Percentiles rank a stretch among this genome's conserved stretches.
Conservation (phyloP, 2,329 filamentous ascomycete genomes). For the Metarhizium rileyi region DNA sequence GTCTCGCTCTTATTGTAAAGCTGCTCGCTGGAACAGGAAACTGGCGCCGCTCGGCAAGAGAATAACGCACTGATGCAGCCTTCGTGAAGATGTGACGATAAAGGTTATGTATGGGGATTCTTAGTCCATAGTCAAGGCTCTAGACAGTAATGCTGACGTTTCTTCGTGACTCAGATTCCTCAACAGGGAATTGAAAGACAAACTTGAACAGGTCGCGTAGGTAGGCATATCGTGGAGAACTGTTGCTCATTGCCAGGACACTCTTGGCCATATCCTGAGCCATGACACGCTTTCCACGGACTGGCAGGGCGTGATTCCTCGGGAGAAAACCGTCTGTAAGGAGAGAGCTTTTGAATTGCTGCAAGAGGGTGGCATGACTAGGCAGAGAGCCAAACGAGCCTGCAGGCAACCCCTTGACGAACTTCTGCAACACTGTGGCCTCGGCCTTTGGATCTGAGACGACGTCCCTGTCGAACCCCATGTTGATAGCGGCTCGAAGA, state of each 20-base stretch:
- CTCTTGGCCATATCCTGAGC: conserved; percentile 74
- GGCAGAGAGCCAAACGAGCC: conserved; percentile 69
- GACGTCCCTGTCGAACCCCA: conserved; percentile 61
- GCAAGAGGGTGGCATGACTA: conserved; percentile 61
- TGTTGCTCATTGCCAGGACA: conserved; percentile 64
- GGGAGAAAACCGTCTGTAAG: conserved; percentile 55
- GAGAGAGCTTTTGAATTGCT: conserved; percentile 73
- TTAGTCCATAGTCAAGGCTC: neutral
- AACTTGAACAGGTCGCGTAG: conserved; percentile 72
- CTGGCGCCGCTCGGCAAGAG: neutral
- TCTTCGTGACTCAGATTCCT: conserved; percentile 63
- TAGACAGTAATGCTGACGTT: conserved; percentile 51
- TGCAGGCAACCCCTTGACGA: conserved; percentile 64
- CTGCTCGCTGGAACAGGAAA: neutral
- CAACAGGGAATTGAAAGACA: conserved; percentile 75
- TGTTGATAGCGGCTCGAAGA: conserved; percentile 76
- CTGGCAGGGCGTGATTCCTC: conserved; percentile 31
- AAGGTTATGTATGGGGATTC: neutral
- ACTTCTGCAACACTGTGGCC: conserved; percentile 54
- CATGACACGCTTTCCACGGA: conserved; percentile 47
- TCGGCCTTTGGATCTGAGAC: conserved; percentile 34
- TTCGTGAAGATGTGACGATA: neutral
- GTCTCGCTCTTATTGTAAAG: neutral
- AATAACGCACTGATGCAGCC: neutral
- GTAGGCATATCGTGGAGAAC: conserved; percentile 62